Percentiles rank a stretch among this genome's conserved stretches.
Conservation (phyloP, 169 alveolate species). For the Plasmodium inui region DNA sequence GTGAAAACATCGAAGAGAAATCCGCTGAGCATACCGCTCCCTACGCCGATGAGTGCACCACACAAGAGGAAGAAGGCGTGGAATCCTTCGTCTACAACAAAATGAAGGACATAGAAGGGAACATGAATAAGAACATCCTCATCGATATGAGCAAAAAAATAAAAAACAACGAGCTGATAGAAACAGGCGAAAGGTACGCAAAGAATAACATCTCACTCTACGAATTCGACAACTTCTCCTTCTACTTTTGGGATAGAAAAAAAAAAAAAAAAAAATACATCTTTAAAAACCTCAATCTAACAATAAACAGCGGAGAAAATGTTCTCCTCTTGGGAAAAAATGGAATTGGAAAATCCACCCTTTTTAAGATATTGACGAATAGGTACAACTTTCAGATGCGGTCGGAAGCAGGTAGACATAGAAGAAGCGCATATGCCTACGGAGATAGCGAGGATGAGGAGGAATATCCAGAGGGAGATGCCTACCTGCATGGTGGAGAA, state of each 20-base stretch:
- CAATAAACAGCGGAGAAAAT: conserved; percentile 77
- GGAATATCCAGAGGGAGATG: background rate
- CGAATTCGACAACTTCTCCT: conserved; percentile 69
- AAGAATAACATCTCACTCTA: conserved; percentile 70
- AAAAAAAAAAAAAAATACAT: conserved; percentile 65
- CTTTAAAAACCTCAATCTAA: conserved; percentile 73
- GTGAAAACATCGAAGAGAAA: background rate
- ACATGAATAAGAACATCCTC: conserved; percentile 51
- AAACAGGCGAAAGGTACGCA: conserved; percentile 75
- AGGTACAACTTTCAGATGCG: conserved; percentile 34
- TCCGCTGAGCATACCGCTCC: background rate
- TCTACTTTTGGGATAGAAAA: conserved; percentile 31
- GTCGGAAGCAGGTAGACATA: background rate
- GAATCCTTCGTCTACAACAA: conserved; percentile 26
- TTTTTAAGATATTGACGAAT: conserved; percentile 76
- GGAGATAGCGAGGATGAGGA: conserved; percentile 28
- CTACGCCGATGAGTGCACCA: background rate
- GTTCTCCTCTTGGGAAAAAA: conserved; percentile 80
- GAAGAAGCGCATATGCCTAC: conserved; percentile 48
- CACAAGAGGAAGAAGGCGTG: conserved; percentile 14
- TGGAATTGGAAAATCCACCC: conserved; percentile 85
- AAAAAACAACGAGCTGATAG: conserved; percentile 66
- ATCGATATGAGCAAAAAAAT: conserved; percentile 72
- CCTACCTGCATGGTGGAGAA: background rate
- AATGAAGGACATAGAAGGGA: conserved; percentile 34